Percentiles rank a stretch among this genome's conserved stretches.
Evolutionary conservation across 352 stramenopile species (phyloP).

Genomic region (Phytophthora hibernalis): DNA sequence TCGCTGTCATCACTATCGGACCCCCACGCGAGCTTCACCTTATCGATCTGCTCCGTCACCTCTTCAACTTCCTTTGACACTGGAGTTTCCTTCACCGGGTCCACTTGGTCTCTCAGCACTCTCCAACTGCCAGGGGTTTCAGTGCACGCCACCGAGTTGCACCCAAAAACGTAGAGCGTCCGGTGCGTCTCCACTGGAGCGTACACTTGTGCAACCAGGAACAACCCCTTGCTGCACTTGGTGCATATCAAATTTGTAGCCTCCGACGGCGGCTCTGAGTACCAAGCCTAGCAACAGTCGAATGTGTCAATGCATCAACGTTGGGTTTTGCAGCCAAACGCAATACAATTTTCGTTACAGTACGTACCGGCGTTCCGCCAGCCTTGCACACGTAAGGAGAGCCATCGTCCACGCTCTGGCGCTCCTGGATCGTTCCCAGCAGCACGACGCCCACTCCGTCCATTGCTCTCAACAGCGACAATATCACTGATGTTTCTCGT

Average conservation of each 20-base stretch:
- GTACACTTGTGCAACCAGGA: constrained; percentile 83
- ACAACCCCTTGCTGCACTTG: constrained; percentile 66
- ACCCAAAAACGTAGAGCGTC: constrained; percentile 87
- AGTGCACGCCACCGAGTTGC: constrained; percentile 80
- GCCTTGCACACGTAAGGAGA: constrained; percentile 83
- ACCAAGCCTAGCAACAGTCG: constrained; percentile 61
- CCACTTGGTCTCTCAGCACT: constrained; percentile 71
- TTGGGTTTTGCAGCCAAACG: not conserved
- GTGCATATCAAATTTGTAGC: constrained; percentile 52
- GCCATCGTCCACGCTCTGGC: constrained; percentile 64
- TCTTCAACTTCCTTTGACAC: constrained; percentile 14
- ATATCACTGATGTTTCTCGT: constrained; percentile 19
- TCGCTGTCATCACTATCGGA: constrained; percentile 70
- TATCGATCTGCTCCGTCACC: constrained; percentile 24
- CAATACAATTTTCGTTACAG: not conserved
- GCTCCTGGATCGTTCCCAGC: constrained; percentile 74
- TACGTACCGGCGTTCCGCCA: constrained; percentile 73
- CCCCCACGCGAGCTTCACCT: constrained; percentile 39
- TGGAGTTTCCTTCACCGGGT: constrained; percentile 9
- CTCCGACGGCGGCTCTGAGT: constrained; percentile 49
- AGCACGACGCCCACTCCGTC: constrained; percentile 70
- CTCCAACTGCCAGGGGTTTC: constrained; percentile 73
- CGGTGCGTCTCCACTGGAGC: constrained; percentile 74
- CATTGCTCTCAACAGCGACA: constrained; percentile 35
- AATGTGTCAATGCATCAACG: constrained; percentile 5